phyloP scores from a whole-genome alignment of 306 rosid genomes.

The Prunus persica region DNA sequence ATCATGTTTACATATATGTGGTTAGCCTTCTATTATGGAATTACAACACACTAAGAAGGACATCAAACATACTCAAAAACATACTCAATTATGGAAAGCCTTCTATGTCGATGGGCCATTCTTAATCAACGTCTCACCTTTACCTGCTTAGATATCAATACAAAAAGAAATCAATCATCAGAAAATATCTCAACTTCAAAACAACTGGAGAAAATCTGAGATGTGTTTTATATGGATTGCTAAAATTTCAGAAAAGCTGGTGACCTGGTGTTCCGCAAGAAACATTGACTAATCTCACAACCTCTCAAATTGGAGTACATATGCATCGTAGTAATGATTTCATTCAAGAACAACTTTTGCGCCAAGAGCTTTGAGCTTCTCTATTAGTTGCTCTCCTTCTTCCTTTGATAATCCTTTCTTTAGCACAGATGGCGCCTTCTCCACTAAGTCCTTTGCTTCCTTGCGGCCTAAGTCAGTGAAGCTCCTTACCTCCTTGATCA shows the following conservation, averaged over 20 bases:
- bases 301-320: not conserved
- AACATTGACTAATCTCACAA: conserved; percentile 8
- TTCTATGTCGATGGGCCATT: not conserved
- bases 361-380: conserved; percentile 85
- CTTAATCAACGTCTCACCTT: conserved; percentile 1
- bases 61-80: not conserved
- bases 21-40: too few species aligned
- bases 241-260: not conserved
- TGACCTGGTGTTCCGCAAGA: not conserved
- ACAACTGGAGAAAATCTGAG: conserved; percentile 1
- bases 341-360: conserved; percentile 81
- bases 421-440: conserved; percentile 68
- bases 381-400: conserved; percentile 75
- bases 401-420: conserved; percentile 86
- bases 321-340: conserved; percentile 1
- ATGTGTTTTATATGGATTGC: not conserved
- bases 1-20: not conserved
- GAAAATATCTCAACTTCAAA: conserved; percentile 9
- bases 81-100: not conserved
- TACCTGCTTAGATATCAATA: conserved; percentile 10
- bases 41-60: not conserved
- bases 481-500: conserved; percentile 80
- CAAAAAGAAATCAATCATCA: not conserved
- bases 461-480: conserved; percentile 82
- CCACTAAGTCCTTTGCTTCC: conserved; percentile 86